phyloP scores from a whole-genome alignment of 2,329 filamentous ascomycete species.

The Ceratocystis alfenasii region DNA sequence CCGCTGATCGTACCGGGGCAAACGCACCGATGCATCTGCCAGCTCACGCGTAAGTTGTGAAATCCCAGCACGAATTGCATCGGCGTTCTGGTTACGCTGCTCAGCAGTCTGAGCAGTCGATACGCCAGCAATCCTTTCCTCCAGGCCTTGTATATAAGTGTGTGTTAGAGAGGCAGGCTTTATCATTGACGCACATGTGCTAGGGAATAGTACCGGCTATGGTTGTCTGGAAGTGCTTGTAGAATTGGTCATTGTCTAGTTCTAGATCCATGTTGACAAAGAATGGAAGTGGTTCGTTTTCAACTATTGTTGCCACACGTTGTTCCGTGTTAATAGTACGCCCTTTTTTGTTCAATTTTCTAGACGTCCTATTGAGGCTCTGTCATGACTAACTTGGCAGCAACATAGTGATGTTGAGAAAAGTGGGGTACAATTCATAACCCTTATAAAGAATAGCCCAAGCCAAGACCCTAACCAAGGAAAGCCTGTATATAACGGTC shows the following conservation, averaged over 20 bases:
- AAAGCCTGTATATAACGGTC: background rate
- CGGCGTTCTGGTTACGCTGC: slow-evolving; percentile 68
- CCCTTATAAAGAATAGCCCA: background rate
- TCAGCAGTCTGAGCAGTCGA: slow-evolving; percentile 27
- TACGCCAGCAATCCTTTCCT: slow-evolving; percentile 41
- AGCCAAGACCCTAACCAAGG: background rate
- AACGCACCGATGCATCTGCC: slow-evolving; percentile 66
- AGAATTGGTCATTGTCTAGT: slow-evolving; percentile 65
- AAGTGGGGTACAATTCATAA: background rate
- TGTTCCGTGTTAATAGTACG: no score
- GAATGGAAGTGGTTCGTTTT: background rate
- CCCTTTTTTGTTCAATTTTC: no score
- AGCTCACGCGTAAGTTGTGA: slow-evolving; percentile 72
- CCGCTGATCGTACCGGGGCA: slow-evolving; percentile 81
- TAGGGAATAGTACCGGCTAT: slow-evolving; percentile 47
- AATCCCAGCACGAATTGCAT: slow-evolving; percentile 68
- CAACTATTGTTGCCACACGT: background rate
- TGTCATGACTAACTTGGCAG: background rate
- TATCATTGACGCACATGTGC: background rate
- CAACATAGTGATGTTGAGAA: background rate
- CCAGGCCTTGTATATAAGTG: slow-evolving; percentile 46
- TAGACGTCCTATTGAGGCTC: background rate
- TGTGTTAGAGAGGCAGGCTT: background rate
- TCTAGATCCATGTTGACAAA: slow-evolving; percentile 25
- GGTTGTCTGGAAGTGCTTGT: slow-evolving; percentile 68